A percentile compares a stretch with the other conserved stretches of the same genome.
These are phyloP conservation scores for Thecaphora thlaspeos DNA, from an alignment of 1,284 basidiomycete species.

Conservation along the genomic window DNA sequence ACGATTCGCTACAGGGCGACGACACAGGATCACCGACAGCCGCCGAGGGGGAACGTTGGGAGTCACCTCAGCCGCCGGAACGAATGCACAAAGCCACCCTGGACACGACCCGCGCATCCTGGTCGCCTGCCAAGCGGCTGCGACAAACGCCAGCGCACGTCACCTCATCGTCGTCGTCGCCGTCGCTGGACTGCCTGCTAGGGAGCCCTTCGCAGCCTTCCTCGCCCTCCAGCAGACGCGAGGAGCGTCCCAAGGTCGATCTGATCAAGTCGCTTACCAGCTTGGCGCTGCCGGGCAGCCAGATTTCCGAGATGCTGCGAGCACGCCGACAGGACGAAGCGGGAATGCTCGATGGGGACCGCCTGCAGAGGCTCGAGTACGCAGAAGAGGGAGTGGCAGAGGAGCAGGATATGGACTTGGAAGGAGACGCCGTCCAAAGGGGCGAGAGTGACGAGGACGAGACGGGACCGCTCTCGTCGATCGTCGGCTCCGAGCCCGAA, in stretches of 20 bases:
- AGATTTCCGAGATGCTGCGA: conserved; percentile 58
- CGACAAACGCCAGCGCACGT: neutral
- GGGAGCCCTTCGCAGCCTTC: neutral
- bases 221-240: too few species aligned
- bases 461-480: too few species aligned
- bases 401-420: conserved; percentile 3
- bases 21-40: too few species aligned
- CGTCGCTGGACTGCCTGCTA: too few species aligned
- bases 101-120: conserved; percentile 5
- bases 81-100: neutral
- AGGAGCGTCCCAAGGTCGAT: neutral
- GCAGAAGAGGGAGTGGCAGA: conserved; percentile 32
- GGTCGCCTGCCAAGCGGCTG: conserved; percentile 1
- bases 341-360: conserved; percentile 9
- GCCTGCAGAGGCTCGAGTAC: conserved; percentile 10
- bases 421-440: too few species aligned
- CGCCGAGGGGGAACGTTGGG: too few species aligned
- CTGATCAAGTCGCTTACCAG: neutral
- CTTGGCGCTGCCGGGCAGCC: neutral
- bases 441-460: too few species aligned
- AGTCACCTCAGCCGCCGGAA: neutral
- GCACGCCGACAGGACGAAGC: conserved; percentile 23
- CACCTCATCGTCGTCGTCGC: too few species aligned
- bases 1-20: too few species aligned
- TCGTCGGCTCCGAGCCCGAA: too few species aligned